A percentile compares a stretch with the other conserved stretches of the same genome.
Evolutionary conservation across 352 stramenopile genomes (phyloP).

Genomic region (Aphanomyces euteiches): DNA sequence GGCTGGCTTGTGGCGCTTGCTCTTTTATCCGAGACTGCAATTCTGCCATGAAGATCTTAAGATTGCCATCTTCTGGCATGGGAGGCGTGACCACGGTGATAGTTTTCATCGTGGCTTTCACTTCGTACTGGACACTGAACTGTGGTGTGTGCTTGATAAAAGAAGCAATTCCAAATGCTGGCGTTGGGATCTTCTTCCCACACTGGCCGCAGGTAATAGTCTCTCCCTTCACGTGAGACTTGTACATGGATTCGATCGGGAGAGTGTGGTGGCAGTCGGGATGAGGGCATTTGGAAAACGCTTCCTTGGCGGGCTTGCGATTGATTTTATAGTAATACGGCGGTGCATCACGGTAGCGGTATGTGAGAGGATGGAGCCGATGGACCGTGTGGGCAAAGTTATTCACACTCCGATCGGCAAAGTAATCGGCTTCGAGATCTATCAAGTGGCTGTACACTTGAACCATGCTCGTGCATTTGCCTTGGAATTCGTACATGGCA

Average conservation of each 20-base stretch:
- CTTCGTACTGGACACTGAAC: neutral
- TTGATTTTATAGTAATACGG: too few species aligned
- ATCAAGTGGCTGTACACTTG: neutral
- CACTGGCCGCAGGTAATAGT: neutral
- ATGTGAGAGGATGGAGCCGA: neutral
- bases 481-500: neutral
- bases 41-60: neutral
- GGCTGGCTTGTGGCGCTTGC: neutral
- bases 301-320: neutral
- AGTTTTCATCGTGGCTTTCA: neutral
- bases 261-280: neutral
- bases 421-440: neutral
- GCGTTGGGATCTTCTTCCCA: neutral
- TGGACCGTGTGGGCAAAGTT: slow-evolving; percentile 1
- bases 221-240: neutral
- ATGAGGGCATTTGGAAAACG: neutral
- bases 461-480: neutral
- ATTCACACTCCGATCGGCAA: neutral
- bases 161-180: neutral
- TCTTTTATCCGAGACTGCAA: neutral
- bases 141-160: neutral
- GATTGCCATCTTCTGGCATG: neutral
- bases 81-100: neutral
- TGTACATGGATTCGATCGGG: neutral
- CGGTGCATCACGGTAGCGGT: neutral